Evolutionary conservation across 1,284 basidiomycete species (phyloP).

Genomic region (Hymenochaete sp.): DNA sequence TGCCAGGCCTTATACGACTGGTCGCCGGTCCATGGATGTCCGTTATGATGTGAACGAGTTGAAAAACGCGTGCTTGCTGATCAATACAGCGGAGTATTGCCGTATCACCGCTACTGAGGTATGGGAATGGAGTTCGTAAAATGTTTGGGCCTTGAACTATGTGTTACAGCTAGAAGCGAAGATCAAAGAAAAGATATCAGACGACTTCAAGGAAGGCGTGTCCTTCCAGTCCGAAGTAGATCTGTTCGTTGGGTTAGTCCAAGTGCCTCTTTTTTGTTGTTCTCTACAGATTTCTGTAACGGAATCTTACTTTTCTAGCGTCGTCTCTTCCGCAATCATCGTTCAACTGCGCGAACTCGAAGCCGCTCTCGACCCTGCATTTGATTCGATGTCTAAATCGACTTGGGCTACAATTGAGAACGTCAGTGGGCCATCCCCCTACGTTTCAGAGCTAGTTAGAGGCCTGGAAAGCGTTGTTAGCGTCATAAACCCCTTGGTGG

Average conservation of each 20-base stretch:
- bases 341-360: conserved; percentile 80
- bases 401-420: conserved; percentile 72
- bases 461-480: conserved; percentile 58
- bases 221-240: conserved; percentile 83
- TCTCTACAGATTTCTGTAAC: background rate
- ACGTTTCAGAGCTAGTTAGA: conserved; percentile 67
- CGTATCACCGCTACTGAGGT: conserved; percentile 85
- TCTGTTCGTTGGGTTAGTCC: conserved; percentile 68
- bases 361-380: conserved; percentile 64
- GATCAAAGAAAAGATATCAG: conserved; percentile 73
- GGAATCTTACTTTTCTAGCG: conserved; percentile 34
- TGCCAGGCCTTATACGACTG: conserved; percentile 31
- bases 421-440: conserved; percentile 79
- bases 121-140: conserved; percentile 16
- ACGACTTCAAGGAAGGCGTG: conserved; percentile 69
- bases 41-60: conserved; percentile 69
- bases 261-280: conserved; percentile 1
- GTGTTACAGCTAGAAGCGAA: conserved; percentile 77
- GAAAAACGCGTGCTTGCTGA: conserved; percentile 73
- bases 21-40: conserved; percentile 67
- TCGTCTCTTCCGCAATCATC: conserved; percentile 74
- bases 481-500: conserved; percentile 62
- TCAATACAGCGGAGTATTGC: conserved; percentile 99
- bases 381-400: conserved; percentile 65
- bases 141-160: background rate